Percentiles rank a stretch among this genome's conserved stretches.
phyloP scores from a whole-genome alignment of 2,329 filamentous ascomycete species.

The Penicillium sp. region DNA sequence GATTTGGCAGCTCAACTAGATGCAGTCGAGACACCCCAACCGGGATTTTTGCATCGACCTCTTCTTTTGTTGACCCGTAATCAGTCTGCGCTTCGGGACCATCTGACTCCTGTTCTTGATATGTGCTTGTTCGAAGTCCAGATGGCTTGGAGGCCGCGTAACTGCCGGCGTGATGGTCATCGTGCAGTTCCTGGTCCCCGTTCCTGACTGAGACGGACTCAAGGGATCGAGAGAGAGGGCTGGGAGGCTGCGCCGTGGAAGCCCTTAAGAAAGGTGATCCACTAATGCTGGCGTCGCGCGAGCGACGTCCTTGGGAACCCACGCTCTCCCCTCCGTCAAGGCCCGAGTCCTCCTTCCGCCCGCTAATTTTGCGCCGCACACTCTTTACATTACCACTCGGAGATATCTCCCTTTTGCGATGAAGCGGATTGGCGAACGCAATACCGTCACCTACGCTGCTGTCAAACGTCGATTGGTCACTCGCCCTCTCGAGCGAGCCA shows the following conservation, averaged over 20 bases:
- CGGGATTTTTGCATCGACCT: slow-evolving; percentile 63
- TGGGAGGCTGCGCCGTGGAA: slow-evolving; percentile 36
- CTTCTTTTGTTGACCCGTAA: slow-evolving; percentile 21
- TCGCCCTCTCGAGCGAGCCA: slow-evolving; percentile 20
- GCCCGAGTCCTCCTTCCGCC: slow-evolving; percentile 30
- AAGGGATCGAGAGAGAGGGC: slow-evolving; percentile 35
- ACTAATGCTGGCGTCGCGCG: slow-evolving; percentile 48
- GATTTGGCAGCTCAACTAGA: slow-evolving; percentile 78
- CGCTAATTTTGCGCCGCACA: slow-evolving; percentile 34
- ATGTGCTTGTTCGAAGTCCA: slow-evolving; percentile 31
- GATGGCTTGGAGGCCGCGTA: slow-evolving; percentile 33
- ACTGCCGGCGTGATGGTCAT: slow-evolving; percentile 26
- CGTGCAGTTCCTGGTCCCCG: slow-evolving; percentile 25
- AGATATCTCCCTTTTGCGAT: slow-evolving; percentile 41
- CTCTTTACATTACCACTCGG: slow-evolving; percentile 33
- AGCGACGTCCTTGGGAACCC: slow-evolving; percentile 32
- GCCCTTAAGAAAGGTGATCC: slow-evolving; percentile 56
- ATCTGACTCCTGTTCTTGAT: slow-evolving; percentile 25
- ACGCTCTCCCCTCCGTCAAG: slow-evolving; percentile 27
- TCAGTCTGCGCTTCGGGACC: slow-evolving; percentile 20
- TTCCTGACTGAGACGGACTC: slow-evolving; percentile 34
- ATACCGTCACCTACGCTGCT: slow-evolving; percentile 23
- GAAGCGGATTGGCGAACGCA: slow-evolving; percentile 11
- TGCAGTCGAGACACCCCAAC: slow-evolving; percentile 92
- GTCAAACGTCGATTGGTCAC: slow-evolving; percentile 27